Conservation (phyloP, 441 rosid genomes). For the Populus hybrid region DNA sequence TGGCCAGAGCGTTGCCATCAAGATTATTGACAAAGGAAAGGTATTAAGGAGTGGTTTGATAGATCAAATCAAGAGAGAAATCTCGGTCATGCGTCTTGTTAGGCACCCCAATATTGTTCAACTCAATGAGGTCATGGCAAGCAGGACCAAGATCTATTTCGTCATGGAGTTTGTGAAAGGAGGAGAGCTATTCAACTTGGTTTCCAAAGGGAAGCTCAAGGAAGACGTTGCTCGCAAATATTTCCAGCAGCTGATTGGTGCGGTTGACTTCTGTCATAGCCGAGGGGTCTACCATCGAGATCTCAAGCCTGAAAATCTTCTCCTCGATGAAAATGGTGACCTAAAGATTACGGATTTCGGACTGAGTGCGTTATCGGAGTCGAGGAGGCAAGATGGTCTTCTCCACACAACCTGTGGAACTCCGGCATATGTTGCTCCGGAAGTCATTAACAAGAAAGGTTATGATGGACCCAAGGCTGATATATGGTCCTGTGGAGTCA, state of each 20-base stretch:
- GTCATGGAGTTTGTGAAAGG: slow-evolving; percentile 69
- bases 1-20: slow-evolving; percentile 65
- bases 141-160: slow-evolving; percentile 73
- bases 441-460: slow-evolving; percentile 66
- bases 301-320: slow-evolving; percentile 82
- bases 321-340: slow-evolving; percentile 63
- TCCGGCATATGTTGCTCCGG: slow-evolving; percentile 89
- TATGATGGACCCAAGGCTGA: slow-evolving; percentile 79
- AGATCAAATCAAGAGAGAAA: slow-evolving; percentile 81
- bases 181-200: slow-evolving; percentile 74
- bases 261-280: slow-evolving; percentile 80
- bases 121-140: slow-evolving; percentile 85
- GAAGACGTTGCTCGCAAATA: slow-evolving; percentile 62
- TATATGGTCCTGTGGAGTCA: slow-evolving; percentile 81
- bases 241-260: slow-evolving; percentile 72
- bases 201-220: slow-evolving; percentile 65
- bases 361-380: slow-evolving; percentile 54
- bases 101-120: slow-evolving; percentile 69
- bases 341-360: slow-evolving; percentile 81
- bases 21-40: slow-evolving; percentile 68
- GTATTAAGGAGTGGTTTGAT: slow-evolving; percentile 50
- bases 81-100: slow-evolving; percentile 78
- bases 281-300: slow-evolving; percentile 83
- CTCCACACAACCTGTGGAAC: slow-evolving; percentile 91
- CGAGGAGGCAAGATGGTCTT: slow-evolving; percentile 60